phyloP scores from a whole-genome alignment of 106 monocot species.

The Dendrobium nobile region DNA sequence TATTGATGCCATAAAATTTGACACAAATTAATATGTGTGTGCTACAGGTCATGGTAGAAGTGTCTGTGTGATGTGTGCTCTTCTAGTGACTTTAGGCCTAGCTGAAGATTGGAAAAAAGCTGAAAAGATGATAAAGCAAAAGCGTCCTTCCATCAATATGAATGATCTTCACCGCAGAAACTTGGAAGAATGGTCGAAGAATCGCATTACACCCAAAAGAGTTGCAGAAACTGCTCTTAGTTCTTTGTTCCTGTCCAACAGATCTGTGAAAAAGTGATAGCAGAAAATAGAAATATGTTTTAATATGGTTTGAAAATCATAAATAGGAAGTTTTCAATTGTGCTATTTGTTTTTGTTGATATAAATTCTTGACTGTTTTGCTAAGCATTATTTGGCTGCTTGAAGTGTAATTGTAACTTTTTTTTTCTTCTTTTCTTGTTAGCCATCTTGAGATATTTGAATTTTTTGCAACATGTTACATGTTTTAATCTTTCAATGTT shows the following conservation, averaged over 20 bases:
- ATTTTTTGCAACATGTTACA: too few relatives aligned
- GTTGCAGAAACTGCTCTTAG: conserved; percentile 22
- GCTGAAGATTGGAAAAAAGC: conserved; percentile 92
- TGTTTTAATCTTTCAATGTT: too few relatives aligned
- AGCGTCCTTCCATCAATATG: conserved; percentile 71
- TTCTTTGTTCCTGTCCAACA: conserved; percentile 31
- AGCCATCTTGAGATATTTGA: too few relatives aligned
- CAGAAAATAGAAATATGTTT: too few relatives aligned
- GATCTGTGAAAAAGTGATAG: conserved; percentile 13
- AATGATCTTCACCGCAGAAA: conserved; percentile 71
- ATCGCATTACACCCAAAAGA: conserved; percentile 39
- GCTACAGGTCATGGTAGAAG: conserved; percentile 86
- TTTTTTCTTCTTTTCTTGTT: too few relatives aligned
- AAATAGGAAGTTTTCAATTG: neutral
- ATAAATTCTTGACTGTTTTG: neutral
- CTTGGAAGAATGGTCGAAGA: conserved; percentile 86
- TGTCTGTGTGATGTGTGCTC: conserved; percentile 78
- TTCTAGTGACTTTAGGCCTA: conserved; percentile 64
- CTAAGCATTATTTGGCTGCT: too few relatives aligned
- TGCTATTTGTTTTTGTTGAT: neutral
- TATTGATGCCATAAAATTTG: neutral
- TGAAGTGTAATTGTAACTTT: too few relatives aligned
- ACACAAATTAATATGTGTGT: neutral
- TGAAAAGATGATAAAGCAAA: conserved; percentile 69
- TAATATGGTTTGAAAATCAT: neutral